Base-by-base conservation (phyloP, 2,329 filamentous ascomycete species). In the Lasiodiplodia sp. region DNA sequence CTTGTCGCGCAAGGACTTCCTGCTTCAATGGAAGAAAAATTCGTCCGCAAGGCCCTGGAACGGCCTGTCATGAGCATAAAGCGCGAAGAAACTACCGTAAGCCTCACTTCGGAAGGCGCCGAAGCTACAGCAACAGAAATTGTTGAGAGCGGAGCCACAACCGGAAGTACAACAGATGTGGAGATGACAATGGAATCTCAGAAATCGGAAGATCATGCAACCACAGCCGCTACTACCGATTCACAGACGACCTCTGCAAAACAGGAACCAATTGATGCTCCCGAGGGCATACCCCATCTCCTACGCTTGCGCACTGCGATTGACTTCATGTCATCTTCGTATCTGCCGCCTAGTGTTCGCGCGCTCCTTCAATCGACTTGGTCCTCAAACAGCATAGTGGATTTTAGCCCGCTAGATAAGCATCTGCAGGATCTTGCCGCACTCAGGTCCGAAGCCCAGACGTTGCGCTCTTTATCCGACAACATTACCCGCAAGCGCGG, bases 1-100 rank as follows among this genome's bases (percentile, higher is more conserved):
- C 91, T 96, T 85, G 84, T 85, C n/a, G 79, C 82, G 4, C 82
- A 81, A 0, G 88, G 89, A 0, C 81, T 98, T 11, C 94, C 96
- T 1, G 81, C 83, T 7, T 97, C 91, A 73, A 87, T 99, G 85
- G 95, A 97, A 76, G 92, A 96, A 57, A 90, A 88, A 52, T 96
- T 97, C 73, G 88, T 99, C 10, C 87, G 85, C 64, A 91, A 91
- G 74, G 87, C 87, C 2, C 83, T 99, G 5, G 92, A 96, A 73
- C 87, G 89, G 4, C 95, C 96, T 0, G 83, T 97, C 53, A 82
- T 92, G 73, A 88, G 88, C 38, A 84, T 94, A 51, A 90, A 86
- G 74, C 85, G 88, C 56, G 86, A 89, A 68, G 83, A 87, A 49
- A 84, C 77, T 75, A 78, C 68, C 21, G 67, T 79, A 12, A 78